Conservation (phyloP, 305 asterid genomes). For the Fraxinus xanthoxyloides region DNA sequence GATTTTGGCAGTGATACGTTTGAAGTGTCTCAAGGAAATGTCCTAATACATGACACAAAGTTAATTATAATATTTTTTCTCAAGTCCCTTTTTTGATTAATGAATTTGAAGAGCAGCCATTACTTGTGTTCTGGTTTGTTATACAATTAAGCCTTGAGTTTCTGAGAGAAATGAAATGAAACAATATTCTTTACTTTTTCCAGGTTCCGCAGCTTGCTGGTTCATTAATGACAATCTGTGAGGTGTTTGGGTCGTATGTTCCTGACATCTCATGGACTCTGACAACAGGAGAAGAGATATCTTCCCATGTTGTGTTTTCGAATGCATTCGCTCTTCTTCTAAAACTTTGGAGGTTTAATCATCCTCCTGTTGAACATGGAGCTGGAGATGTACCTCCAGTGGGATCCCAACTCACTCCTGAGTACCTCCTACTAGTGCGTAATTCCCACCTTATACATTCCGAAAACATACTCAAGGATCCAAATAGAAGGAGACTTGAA, state of each 20-base stretch:
- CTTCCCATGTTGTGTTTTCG: slow-evolving; percentile 84
- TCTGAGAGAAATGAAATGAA: neutral
- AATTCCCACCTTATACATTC: slow-evolving; percentile 72
- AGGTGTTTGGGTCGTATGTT: slow-evolving; percentile 82
- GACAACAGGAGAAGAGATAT: slow-evolving; percentile 76
- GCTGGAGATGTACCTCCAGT: slow-evolving; percentile 97
- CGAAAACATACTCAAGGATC: slow-evolving; percentile 59
- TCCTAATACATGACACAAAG: neutral
- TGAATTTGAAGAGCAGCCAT: neutral
- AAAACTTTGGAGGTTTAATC: slow-evolving; percentile 91
- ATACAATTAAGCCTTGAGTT: slow-evolving; percentile 1
- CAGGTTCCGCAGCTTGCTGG: slow-evolving; percentile 98
- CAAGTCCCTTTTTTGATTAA: neutral
- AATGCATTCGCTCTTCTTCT: slow-evolving; percentile 95
- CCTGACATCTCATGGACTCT: slow-evolving; percentile 70
- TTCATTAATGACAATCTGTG: slow-evolving; percentile 88
- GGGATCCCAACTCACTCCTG: slow-evolving; percentile 92
- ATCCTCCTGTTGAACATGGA: slow-evolving; percentile 88
- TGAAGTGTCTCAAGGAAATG: neutral
- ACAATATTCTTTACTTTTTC: slow-evolving; percentile 12
- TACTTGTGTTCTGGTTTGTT: neutral
- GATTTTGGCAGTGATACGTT: neutral
- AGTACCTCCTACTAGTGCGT: slow-evolving; percentile 77
- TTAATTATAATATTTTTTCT: neutral
- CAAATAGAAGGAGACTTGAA: slow-evolving; percentile 74